Evolutionary conservation across 1,139 yeast genomes (phyloP).

Genomic region (Hyphopichia burtonii): DNA sequence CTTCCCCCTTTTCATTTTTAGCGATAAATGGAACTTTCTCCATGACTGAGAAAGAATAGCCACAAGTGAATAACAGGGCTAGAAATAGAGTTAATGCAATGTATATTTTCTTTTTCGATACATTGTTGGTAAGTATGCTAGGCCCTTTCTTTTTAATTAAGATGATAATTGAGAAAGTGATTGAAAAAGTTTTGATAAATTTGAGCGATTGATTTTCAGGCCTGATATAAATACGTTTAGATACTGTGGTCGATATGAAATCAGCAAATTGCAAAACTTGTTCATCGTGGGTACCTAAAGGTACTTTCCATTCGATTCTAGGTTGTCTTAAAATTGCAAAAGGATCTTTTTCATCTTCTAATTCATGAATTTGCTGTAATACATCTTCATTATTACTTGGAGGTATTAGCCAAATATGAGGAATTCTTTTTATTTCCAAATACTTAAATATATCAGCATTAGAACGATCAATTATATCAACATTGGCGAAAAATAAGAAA

Average conservation of each 20-base stretch:
- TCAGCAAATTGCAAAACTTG: constrained; percentile 51
- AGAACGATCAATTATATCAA: constrained; percentile 48
- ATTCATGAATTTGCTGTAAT: constrained; percentile 10
- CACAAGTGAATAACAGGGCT: constrained; percentile 51
- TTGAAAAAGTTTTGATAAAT: constrained; percentile 46
- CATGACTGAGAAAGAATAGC: constrained; percentile 62
- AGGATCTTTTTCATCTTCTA: constrained; percentile 19
- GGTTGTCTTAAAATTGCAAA: constrained; percentile 27
- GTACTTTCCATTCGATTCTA: constrained; percentile 32
- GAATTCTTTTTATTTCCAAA: constrained; percentile 49
- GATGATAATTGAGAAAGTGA: constrained; percentile 46
- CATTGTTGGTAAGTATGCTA: constrained; percentile 23
- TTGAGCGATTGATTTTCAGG: constrained; percentile 39
- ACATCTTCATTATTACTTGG: constrained; percentile 29
- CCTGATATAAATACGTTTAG: constrained; percentile 40
- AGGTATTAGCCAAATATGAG: constrained; percentile 66
- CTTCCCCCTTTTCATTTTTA: constrained; percentile 41
- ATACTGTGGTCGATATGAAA: constrained; percentile 47
- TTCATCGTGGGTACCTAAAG: constrained; percentile 21
- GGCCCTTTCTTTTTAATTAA: constrained; percentile 52
- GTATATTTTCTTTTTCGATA: constrained; percentile 33
- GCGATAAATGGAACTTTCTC: constrained; percentile 65
- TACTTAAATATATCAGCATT: constrained; percentile 35
- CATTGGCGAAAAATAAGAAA: constrained; percentile 45
- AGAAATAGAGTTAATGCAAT: constrained; percentile 37